phyloP scores from a whole-genome alignment of 441 rosid species.

The Pelargonium myrrhifolium region DNA sequence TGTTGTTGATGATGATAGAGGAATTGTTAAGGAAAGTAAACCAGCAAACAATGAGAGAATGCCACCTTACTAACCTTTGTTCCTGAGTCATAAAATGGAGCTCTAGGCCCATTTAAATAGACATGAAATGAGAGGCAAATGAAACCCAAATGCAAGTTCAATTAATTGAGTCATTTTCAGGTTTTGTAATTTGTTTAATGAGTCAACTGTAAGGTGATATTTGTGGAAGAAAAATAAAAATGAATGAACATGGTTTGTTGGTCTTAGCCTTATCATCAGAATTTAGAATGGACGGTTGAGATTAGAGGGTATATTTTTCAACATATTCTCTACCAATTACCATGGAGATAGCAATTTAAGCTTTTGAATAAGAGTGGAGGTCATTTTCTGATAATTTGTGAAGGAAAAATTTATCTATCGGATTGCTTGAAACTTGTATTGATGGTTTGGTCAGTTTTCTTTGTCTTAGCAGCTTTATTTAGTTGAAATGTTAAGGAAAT shows the following conservation, averaged over 20 bases:
- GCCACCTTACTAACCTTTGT: constrained; percentile 27
- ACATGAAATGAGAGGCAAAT: constrained; percentile 21
- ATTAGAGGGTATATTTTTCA: constrained; percentile 4
- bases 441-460: background rate
- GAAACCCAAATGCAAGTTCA: constrained; percentile 18
- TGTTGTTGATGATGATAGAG: background rate
- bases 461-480: background rate
- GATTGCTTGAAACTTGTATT: background rate
- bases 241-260: constrained; percentile 20
- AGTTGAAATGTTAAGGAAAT: background rate
- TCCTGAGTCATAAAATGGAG: constrained; percentile 19
- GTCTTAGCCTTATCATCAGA: constrained; percentile 22
- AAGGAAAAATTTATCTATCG: background rate
- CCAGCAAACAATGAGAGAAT: constrained; percentile 18
- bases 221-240: background rate
- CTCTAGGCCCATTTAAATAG: constrained; percentile 29
- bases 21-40: constrained; percentile 28
- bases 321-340: constrained; percentile 4
- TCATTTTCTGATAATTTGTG: background rate
- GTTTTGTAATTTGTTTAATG: background rate
- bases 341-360: background rate
- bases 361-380: background rate
- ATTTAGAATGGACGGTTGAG: constrained; percentile 16
- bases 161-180: constrained; percentile 12
- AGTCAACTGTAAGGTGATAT: background rate